phyloP scores from a whole-genome alignment of 306 rosid species.

The Quercus variabilis region DNA sequence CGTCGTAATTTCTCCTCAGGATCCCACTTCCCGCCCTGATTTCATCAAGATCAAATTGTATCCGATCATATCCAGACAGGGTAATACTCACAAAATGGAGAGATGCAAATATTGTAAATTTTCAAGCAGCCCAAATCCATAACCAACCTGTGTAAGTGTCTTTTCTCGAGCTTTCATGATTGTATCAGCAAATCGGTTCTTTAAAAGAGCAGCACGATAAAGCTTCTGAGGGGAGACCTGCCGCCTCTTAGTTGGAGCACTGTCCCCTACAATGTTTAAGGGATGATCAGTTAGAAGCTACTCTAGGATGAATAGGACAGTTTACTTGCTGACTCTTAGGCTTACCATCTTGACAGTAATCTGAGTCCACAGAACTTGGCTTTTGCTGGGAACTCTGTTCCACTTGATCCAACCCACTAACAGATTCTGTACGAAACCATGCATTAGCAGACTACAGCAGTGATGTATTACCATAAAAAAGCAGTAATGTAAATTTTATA shows the following conservation, averaged over 20 bases:
- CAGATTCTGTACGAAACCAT: conserved; percentile 39
- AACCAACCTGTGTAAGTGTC: conserved; percentile 63
- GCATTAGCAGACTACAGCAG: not conserved
- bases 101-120: conserved; percentile 5
- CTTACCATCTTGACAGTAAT: conserved; percentile 70
- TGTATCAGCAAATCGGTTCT: conserved; percentile 74
- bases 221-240: conserved; percentile 66
- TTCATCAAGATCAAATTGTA: conserved; percentile 27
- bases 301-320: conserved; percentile 12
- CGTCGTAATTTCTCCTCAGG: conserved; percentile 72
- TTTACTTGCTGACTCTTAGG: conserved; percentile 12
- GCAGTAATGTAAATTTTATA: not conserved
- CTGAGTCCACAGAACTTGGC: conserved; percentile 61
- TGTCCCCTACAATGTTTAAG: conserved; percentile 46
- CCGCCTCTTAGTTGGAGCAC: conserved; percentile 64
- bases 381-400: conserved; percentile 60
- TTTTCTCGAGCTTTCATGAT: conserved; percentile 81
- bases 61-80: conserved; percentile 14
- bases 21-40: conserved; percentile 77
- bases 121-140: conserved; percentile 14
- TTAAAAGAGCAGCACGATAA: conserved; percentile 66
- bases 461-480: not conserved
- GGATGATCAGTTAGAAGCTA: conserved; percentile 23
- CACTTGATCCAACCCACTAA: conserved; percentile 68
- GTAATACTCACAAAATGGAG: conserved; percentile 2